phyloP scores from a whole-genome alignment of 2,329 filamentous ascomycete species.

The Phoma herbarum region DNA sequence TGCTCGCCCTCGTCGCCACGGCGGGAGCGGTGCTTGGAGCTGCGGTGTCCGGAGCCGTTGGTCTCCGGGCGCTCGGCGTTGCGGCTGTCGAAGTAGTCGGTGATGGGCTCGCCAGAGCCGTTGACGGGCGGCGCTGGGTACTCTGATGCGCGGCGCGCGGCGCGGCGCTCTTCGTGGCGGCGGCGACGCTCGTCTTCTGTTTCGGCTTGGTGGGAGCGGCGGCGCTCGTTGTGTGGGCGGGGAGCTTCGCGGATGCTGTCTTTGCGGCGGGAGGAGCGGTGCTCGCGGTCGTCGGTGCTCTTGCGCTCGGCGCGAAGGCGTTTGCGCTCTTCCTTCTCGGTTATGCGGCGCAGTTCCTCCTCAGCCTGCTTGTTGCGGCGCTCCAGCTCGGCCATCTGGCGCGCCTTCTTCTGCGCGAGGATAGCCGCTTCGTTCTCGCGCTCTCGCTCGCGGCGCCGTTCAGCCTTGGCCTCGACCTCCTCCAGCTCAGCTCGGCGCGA shows the following conservation, averaged over 20 bases:
- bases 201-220: conserved; percentile 48
- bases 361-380: conserved; percentile 51
- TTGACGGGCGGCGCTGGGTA: conserved; percentile 26
- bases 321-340: conserved; percentile 51
- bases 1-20: conserved; percentile 40
- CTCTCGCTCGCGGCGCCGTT: conserved; percentile 50
- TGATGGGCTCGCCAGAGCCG: conserved; percentile 47
- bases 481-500: conserved; percentile 45
- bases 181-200: conserved; percentile 51
- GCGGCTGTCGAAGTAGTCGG: conserved; percentile 57
- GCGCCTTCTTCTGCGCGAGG: conserved; percentile 50
- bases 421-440: conserved; percentile 45
- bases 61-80: conserved; percentile 38
- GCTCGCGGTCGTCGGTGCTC: conserved; percentile 44
- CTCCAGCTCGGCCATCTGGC: conserved; percentile 50
- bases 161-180: conserved; percentile 55
- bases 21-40: conserved; percentile 41
- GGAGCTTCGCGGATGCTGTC: conserved; percentile 43
- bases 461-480: conserved; percentile 48
- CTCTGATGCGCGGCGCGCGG: conserved; percentile 50
- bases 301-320: conserved; percentile 45
- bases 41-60: conserved; percentile 35
- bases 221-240: conserved; percentile 47
- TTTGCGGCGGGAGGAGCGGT: conserved; percentile 48
- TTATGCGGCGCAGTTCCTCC: conserved; percentile 49